A percentile compares a stretch with the other conserved stretches of the same genome.
Evolutionary conservation across 2,329 filamentous ascomycete genomes (phyloP).

Genomic region (Aurifilum marmelostoma): DNA sequence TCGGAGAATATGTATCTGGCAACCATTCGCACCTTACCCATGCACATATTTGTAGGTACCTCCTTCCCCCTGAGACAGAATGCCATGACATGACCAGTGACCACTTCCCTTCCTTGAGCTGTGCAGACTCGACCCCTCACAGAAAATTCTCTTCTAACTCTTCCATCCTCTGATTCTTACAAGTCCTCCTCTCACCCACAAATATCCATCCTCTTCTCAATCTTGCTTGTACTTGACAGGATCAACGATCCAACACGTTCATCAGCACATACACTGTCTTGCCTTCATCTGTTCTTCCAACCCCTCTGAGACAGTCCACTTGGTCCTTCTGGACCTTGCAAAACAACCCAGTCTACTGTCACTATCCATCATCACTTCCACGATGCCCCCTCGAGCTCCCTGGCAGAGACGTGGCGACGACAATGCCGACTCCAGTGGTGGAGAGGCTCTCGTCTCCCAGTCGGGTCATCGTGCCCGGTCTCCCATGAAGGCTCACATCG

Average conservation of each 20-base stretch:
- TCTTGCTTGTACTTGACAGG: background rate
- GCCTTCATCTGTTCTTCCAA: background rate
- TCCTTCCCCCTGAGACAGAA: constrained; percentile 4
- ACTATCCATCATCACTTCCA: background rate
- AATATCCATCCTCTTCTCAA: background rate
- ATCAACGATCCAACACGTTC: background rate
- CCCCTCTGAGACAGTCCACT: background rate
- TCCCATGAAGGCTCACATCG: constrained; percentile 39
- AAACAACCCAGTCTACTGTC: background rate
- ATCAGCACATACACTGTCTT: constrained; percentile 2
- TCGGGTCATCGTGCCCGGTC: constrained; percentile 16
- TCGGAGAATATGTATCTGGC: constrained; percentile 8
- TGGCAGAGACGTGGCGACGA: constrained; percentile 12
- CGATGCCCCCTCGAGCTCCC: constrained; percentile 28
- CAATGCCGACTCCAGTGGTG: constrained; percentile 19
- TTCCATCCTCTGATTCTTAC: background rate
- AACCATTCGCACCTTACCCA: constrained; percentile 10
- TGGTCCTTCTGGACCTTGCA: background rate
- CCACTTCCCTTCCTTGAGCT: background rate
- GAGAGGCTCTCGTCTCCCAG: constrained; percentile 20
- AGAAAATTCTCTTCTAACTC: background rate
- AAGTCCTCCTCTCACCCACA: background rate
- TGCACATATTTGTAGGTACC: background rate
- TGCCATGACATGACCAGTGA: constrained; percentile 8
- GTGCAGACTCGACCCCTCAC: background rate